These are phyloP conservation scores for Calonectria hawksworthii DNA, from an alignment of 2,329 filamentous ascomycete genomes.

Conservation along the genomic window DNA sequence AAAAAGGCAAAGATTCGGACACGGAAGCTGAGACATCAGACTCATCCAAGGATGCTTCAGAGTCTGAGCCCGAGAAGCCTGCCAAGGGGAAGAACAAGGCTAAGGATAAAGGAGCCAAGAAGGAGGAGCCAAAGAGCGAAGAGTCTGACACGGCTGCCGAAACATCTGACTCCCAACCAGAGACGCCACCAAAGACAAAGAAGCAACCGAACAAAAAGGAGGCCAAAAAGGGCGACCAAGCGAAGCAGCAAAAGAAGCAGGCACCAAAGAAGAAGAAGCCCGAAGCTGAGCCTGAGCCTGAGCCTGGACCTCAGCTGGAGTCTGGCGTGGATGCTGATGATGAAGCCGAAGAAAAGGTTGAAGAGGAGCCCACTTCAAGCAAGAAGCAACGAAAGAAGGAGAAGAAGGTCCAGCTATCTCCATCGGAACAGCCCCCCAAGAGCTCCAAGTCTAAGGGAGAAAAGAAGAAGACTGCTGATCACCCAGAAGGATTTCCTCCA, in stretches of 20 bases:
- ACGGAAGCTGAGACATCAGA: slow-evolving; percentile 44
- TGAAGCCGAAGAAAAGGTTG: slow-evolving; percentile 21
- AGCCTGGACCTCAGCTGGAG: slow-evolving; percentile 34
- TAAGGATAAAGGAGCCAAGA: slow-evolving; percentile 33
- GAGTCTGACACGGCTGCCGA: slow-evolving; percentile 27
- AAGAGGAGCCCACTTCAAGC: slow-evolving; percentile 22
- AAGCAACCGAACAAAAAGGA: slow-evolving; percentile 33
- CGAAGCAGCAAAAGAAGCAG: slow-evolving; percentile 32
- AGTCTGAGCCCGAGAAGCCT: slow-evolving; percentile 34
- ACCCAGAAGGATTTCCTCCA: slow-evolving; percentile 46
- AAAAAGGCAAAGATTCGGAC: slow-evolving; percentile 40
- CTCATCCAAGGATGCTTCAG: slow-evolving; percentile 38
- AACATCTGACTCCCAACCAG: slow-evolving; percentile 34
- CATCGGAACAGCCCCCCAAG: slow-evolving; percentile 14
- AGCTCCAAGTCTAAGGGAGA: slow-evolving; percentile 29
- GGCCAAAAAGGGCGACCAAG: slow-evolving; percentile 26
- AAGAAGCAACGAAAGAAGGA: slow-evolving; percentile 37
- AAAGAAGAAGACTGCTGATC: slow-evolving; percentile 40
- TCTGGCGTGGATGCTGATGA: slow-evolving; percentile 27
- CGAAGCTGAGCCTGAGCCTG: slow-evolving; percentile 26
- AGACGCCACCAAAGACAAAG: slow-evolving; percentile 32
- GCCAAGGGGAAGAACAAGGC: slow-evolving; percentile 26
- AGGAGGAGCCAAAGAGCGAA: slow-evolving; percentile 31
- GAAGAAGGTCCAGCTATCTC: slow-evolving; percentile 30
- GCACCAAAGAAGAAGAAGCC: slow-evolving; percentile 28